Percentiles rank a stretch among this genome's conserved stretches.
These are phyloP conservation scores for Prunus mongolica DNA, from an alignment of 306 rosid genomes.

Conservation along the genomic window DNA sequence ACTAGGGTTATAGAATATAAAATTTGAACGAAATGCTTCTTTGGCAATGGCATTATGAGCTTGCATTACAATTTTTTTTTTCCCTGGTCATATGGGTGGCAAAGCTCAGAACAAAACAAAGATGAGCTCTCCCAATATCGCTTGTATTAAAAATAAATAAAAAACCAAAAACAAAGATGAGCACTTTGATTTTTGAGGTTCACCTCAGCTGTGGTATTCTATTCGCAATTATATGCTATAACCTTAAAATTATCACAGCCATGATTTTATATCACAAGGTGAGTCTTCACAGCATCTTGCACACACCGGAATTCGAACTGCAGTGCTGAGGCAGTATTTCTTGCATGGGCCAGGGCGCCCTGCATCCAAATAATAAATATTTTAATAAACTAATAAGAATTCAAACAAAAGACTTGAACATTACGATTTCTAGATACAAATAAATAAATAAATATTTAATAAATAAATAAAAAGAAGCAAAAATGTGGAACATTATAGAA, in stretches of 20 bases:
- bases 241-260: background rate
- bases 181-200: background rate
- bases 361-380: background rate
- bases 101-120: background rate
- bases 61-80: background rate
- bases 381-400: too few species aligned
- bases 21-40: background rate
- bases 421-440: too few species aligned
- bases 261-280: background rate
- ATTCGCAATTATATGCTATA: background rate
- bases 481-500: background rate
- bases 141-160: too few species aligned
- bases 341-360: slow-evolving; percentile 5
- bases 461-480: too few species aligned
- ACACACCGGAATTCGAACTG: background rate
- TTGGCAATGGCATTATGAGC: background rate
- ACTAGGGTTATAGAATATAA: background rate
- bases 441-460: too few species aligned
- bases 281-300: background rate
- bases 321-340: slow-evolving; percentile 2
- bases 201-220: background rate
- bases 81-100: background rate
- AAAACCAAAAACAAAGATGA: background rate
- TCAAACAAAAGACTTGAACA: background rate
- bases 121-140: too few species aligned